Base-by-base conservation (phyloP, 2,329 filamentous ascomycete species). In the Sporothrix brasiliensis region DNA sequence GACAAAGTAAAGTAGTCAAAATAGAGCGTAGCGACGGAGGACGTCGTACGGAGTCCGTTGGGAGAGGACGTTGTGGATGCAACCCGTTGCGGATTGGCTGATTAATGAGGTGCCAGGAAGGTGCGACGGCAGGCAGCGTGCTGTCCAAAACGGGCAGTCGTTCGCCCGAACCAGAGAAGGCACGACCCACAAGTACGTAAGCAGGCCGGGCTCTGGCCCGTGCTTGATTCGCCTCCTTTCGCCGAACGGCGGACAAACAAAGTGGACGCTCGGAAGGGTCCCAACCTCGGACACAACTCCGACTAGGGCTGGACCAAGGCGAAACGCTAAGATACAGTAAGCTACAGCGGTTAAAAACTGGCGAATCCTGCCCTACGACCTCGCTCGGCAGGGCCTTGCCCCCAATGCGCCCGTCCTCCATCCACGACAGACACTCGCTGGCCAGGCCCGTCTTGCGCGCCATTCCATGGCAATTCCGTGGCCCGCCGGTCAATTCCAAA, bases 121-220 rank as follows among this genome's bases (percentile, higher is more conserved):
- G 34, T 27, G 44, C 41, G n/a, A 30, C 11, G 50, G 24, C 52
- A 13, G 24, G 14, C 44, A 16, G 16, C 11, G 10, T 19, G 34
- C 56, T 9, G 34, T 34, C 56, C 10, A 21, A 53, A 66, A 52
- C 63, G 63, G 63, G 47, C 44, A 66, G 63, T 66, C 63, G 63
- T 66, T 66, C 16, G 47, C 47, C 63, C 63, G 63, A 52, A 47
- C 47, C 13, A 27, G 34, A 63, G 30, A 10, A 53, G 50, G 24
- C 7, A n/a, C 49, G 50, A 21, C 50, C 50, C 50, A 44, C 14
- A 44, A 4, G 4, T 34, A 34, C 6, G 34, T 44, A 44, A 16
- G 14, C 41, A 44, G 1, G 41, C 41, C 10, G 41, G 41, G 41
- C 41, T n/a, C n/a, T n/a, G 1, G 41, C 41, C 6, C 6, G 6